Base-by-base conservation (phyloP, 805 yeast species). In the Brettanomyces bruxellensis region DNA sequence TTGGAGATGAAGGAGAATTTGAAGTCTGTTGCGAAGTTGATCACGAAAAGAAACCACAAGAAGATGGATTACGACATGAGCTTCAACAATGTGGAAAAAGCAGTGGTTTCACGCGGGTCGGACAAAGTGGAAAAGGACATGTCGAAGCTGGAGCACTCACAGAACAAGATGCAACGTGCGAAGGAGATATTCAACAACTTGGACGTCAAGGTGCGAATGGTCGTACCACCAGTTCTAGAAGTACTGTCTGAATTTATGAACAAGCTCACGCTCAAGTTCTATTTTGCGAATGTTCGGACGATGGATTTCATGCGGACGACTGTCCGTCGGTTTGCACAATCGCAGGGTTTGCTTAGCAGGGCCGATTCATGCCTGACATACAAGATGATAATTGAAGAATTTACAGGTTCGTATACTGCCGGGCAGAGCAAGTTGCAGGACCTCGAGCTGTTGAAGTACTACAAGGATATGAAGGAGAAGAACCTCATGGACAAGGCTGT, bases 241-340 rank as follows among this genome's bases (percentile, higher is more conserved):
- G 65, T 69, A 14, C 52, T 76, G 40, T 75, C 76, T 34, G 83
- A 77, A 51, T 76, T 75, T 48, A 57, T 76, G 9, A 73, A 68
- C 41, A 62, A 64, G 44, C 47, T 76, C 12, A 59, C 73, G 1
- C 59, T 67, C 42, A 63, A 69, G 50, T 45, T 69, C 1, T 55
- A 73, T 37, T 67, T 62, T 50, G 65, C 69, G 34, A 70, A 75
- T 42, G 34, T 56, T 23, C 71, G 68, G 14, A 59, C 69, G 3
- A 62, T 57, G 46, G 51, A 61, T 25, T 55, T 60, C 24, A 54
- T 75, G 25, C 45, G 60, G 43, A 64, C 64, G 4, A 57, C 66
- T 34, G 37, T 67, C 35, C 34, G 45, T 11, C 58, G 58, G 47
- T 65, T 56, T 47, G 51, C 60, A 14, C 51, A 52, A 30, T 46